These are phyloP conservation scores for Artemisia tridentata DNA, from an alignment of 129 eudicot species.

Conservation along the genomic window DNA sequence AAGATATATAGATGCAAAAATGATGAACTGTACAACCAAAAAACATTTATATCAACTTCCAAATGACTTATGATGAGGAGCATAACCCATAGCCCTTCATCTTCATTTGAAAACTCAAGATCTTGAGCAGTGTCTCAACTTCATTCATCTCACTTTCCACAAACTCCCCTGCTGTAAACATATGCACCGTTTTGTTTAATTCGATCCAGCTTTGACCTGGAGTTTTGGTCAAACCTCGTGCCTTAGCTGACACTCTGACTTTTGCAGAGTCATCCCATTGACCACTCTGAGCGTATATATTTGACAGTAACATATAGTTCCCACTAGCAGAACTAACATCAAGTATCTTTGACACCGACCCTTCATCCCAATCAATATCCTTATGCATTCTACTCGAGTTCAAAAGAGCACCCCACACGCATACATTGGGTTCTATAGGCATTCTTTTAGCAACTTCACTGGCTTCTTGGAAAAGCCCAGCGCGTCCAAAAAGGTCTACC, in stretches of 20 bases:
- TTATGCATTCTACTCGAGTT: slow-evolving; percentile 62
- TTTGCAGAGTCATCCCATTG: slow-evolving; percentile 77
- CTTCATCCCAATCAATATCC: slow-evolving; percentile 45
- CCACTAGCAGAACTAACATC: slow-evolving; percentile 42
- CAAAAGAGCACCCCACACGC: slow-evolving; percentile 70
- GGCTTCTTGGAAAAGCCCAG: slow-evolving; percentile 69
- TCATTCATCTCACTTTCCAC: slow-evolving; percentile 43
- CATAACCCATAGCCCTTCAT: slow-evolving; percentile 23
- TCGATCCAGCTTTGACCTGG: slow-evolving; percentile 82
- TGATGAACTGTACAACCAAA: too few species aligned
- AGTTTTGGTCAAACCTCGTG: slow-evolving; percentile 59
- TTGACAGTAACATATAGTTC: slow-evolving; percentile 64
- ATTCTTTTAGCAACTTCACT: slow-evolving; percentile 44
- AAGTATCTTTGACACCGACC: slow-evolving; percentile 43
- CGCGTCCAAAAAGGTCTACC: slow-evolving; percentile 84
- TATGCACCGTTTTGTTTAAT: slow-evolving; percentile 52
- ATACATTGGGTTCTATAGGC: slow-evolving; percentile 70
- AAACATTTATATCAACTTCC: too few species aligned
- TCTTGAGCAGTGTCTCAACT: slow-evolving; percentile 27
- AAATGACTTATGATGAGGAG: background rate
- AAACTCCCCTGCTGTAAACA: slow-evolving; percentile 48
- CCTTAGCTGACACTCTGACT: slow-evolving; percentile 56
- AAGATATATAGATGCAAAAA: too few species aligned
- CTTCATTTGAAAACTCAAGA: slow-evolving; percentile 50
- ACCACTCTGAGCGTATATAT: slow-evolving; percentile 63